Conservation (phyloP, 495 filamentous ascomycete genomes). For the Oidiodendron maius region DNA sequence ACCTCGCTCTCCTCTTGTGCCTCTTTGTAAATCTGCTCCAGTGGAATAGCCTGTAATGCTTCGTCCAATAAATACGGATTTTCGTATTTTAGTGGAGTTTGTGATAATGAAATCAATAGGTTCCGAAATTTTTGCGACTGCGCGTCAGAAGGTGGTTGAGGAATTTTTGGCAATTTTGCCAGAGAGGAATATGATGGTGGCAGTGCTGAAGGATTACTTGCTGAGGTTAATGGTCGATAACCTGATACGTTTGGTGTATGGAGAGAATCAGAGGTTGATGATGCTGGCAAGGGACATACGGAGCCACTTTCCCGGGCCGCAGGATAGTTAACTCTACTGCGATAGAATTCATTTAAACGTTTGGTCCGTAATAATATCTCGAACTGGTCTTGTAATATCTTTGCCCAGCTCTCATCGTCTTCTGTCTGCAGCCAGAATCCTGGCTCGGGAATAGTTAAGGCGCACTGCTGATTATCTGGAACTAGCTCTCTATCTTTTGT, state of each 20-base stretch:
- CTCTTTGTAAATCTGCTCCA: conserved; percentile 86
- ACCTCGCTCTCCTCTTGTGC: conserved; percentile 91
- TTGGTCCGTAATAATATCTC: conserved; percentile 72
- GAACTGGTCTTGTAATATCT: conserved; percentile 53
- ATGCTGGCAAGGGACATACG: conserved; percentile 30
- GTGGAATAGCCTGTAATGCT: conserved; percentile 77
- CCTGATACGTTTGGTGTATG: too few species aligned
- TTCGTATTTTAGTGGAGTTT: conserved; percentile 87
- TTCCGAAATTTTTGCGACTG: conserved; percentile 78
- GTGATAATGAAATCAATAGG: conserved; percentile 71
- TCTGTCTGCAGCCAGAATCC: conserved; percentile 26
- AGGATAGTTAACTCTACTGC: conserved; percentile 50
- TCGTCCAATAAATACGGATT: conserved; percentile 95
- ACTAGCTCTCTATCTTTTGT: too few species aligned
- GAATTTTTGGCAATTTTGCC: conserved; percentile 73
- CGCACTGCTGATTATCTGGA: too few species aligned
- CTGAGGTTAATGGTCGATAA: conserved; percentile 35
- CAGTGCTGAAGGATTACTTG: conserved; percentile 23
- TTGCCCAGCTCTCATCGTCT: conserved; percentile 47
- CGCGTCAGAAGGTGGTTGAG: conserved; percentile 68
- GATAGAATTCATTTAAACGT: conserved; percentile 69
- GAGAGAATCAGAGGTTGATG: conserved; percentile 26
- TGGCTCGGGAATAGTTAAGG: too few species aligned
- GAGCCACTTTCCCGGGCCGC: conserved; percentile 41
- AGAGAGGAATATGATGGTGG: conserved; percentile 61